A percentile compares a stretch with the other conserved stretches of the same genome.
Evolutionary conservation across 305 asterid species (phyloP).

Genomic region (Fraxinus nigra): DNA sequence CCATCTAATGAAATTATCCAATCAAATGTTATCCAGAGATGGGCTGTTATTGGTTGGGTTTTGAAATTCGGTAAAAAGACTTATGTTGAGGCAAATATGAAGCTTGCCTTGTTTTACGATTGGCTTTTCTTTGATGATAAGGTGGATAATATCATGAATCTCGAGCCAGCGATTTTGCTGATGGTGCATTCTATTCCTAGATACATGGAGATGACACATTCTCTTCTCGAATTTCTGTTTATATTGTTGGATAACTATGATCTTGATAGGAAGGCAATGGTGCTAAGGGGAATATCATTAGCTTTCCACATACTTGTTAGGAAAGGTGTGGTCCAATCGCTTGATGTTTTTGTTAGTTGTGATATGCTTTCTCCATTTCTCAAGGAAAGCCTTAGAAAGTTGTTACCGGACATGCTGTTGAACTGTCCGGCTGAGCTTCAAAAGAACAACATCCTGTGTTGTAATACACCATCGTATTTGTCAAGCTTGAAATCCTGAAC

Average conservation of each 20-base stretch:
- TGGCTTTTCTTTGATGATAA: slow-evolving; percentile 84
- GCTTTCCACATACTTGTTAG: slow-evolving; percentile 54
- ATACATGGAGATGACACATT: slow-evolving; percentile 57
- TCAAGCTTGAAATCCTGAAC: background rate
- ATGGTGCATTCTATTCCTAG: slow-evolving; percentile 69
- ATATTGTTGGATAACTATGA: slow-evolving; percentile 71
- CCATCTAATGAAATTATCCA: slow-evolving; percentile 64
- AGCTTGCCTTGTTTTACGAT: slow-evolving; percentile 82
- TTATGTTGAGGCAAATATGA: slow-evolving; percentile 61
- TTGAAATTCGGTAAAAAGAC: slow-evolving; percentile 48
- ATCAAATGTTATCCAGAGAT: slow-evolving; percentile 66
- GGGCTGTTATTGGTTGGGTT: slow-evolving; percentile 88
- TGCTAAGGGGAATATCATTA: slow-evolving; percentile 49
- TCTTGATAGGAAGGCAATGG: slow-evolving; percentile 57
- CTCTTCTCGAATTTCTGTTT: slow-evolving; percentile 73
- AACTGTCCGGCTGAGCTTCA: slow-evolving; percentile 11
- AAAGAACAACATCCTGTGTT: background rate
- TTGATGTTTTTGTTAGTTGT: slow-evolving; percentile 52
- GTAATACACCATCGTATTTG: slow-evolving; percentile 4
- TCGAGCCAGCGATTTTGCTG: slow-evolving; percentile 75
- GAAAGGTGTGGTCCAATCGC: slow-evolving; percentile 57
- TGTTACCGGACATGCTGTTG: slow-evolving; percentile 32
- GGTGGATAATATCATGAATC: slow-evolving; percentile 62
- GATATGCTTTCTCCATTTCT: slow-evolving; percentile 46
- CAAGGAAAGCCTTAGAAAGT: slow-evolving; percentile 55